Evolutionary conservation across 2,329 filamentous ascomycete genomes (phyloP).

Genomic region (Trichoderma polysporum): DNA sequence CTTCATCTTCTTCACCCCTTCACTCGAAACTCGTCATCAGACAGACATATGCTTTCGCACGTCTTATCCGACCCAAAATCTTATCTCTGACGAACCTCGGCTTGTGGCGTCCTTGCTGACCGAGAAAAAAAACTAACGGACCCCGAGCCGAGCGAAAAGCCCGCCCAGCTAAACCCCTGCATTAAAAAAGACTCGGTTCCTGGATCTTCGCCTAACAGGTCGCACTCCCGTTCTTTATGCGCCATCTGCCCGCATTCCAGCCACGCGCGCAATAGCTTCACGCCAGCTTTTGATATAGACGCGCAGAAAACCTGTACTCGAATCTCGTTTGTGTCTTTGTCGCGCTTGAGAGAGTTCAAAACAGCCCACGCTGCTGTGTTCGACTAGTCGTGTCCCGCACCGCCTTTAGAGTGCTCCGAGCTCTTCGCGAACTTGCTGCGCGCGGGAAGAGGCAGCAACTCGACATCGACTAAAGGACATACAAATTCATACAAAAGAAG

Average conservation of each 20-base stretch:
- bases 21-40: neutral
- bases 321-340: neutral
- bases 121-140: slow-evolving; percentile 5
- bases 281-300: neutral
- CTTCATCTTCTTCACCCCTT: neutral
- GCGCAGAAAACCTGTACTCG: neutral
- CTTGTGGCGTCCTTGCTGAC: slow-evolving; percentile 1
- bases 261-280: neutral
- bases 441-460: neutral
- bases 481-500: neutral
- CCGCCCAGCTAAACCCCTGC: slow-evolving; percentile 12
- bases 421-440: slow-evolving; percentile 27
- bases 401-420: slow-evolving; percentile 44
- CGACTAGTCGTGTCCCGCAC: slow-evolving; percentile 41
- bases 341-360: neutral
- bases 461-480: neutral
- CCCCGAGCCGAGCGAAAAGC: slow-evolving; percentile 10
- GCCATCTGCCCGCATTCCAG: slow-evolving; percentile 11
- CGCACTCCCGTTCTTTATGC: slow-evolving; percentile 5
- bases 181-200: slow-evolving; percentile 18
- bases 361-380: slow-evolving; percentile 20
- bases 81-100: slow-evolving; percentile 11
- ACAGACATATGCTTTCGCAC: neutral
- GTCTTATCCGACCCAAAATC: slow-evolving; percentile 5
- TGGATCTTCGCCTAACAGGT: slow-evolving; percentile 14